Conservation (phyloP, 2,329 filamentous ascomycete genomes). For the Penicillium sp. region DNA sequence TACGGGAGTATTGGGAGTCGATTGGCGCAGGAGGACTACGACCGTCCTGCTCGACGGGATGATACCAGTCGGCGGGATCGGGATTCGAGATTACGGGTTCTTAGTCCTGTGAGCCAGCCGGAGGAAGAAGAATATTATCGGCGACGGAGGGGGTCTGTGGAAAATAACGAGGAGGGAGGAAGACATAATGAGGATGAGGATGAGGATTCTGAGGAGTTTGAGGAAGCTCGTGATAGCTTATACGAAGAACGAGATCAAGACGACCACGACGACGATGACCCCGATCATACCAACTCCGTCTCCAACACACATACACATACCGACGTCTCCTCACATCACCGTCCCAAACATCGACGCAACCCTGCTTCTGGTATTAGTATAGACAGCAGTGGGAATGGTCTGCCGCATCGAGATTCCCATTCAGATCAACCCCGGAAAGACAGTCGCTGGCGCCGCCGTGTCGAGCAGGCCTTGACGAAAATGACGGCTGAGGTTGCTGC, state of each 20-base stretch:
- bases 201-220: conserved; percentile 33
- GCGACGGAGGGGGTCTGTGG: conserved; percentile 34
- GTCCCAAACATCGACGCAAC: conserved; percentile 7
- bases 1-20: conserved; percentile 32
- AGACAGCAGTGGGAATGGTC: conserved; percentile 6
- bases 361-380: conserved; percentile 5
- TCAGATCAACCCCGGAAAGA: conserved; percentile 39
- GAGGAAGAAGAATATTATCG: conserved; percentile 46
- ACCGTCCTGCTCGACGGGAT: conserved; percentile 26
- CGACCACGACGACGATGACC: conserved; percentile 20
- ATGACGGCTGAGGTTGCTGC: conserved; percentile 90
- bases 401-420: conserved; percentile 5
- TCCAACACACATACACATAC: conserved; percentile 18
- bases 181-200: conserved; percentile 30
- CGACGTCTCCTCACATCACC: conserved; percentile 11
- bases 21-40: conserved; percentile 29
- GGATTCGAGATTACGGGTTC: conserved; percentile 56
- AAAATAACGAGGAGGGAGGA: conserved; percentile 13
- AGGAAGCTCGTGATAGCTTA: conserved; percentile 30
- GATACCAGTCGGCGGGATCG: conserved; percentile 7
- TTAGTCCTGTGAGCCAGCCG: conserved; percentile 79
- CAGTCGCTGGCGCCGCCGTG: conserved; percentile 64
- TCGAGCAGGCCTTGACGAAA: conserved; percentile 77
- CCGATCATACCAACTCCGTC: conserved; percentile 29
- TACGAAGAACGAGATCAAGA: conserved; percentile 27